phyloP scores from a whole-genome alignment of 345 rosid genomes.

The Syzygium oleosum region DNA sequence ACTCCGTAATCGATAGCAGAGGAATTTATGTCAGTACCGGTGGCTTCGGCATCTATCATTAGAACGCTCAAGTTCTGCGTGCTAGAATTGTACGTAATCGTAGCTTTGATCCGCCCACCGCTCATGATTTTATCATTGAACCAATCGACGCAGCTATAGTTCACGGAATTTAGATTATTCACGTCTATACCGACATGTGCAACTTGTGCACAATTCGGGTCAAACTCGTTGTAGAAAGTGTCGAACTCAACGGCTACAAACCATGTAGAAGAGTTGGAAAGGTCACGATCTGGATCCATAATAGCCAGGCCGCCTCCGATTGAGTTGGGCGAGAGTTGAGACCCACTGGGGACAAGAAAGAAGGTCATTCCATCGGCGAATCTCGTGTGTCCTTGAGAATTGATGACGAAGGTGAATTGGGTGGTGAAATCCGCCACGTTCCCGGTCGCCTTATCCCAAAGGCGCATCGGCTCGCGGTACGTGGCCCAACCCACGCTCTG shows the following conservation, averaged over 20 bases:
- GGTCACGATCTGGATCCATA: neutral
- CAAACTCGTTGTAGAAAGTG: neutral
- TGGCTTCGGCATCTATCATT: neutral
- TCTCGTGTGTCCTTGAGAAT: accelerated
- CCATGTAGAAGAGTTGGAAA: neutral
- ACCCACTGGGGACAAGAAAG: conserved; percentile 3
- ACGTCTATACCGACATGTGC: conserved; percentile 5
- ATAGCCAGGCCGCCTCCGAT: neutral
- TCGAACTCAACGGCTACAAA: conserved; percentile 12
- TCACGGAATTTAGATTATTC: neutral
- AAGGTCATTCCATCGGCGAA: conserved; percentile 11
- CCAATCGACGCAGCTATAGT: neutral
- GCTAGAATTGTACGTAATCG: neutral
- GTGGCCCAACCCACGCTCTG: neutral
- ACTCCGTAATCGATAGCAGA: neutral
- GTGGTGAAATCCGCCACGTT: conserved; percentile 1
- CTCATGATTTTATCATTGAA: neutral
- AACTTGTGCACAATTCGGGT: neutral
- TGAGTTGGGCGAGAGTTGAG: neutral
- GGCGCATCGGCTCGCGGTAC: neutral
- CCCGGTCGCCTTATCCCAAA: neutral
- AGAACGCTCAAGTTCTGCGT: neutral
- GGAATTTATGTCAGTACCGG: neutral
- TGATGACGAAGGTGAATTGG: conserved; percentile 7
- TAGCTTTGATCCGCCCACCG: neutral